Percentiles rank a stretch among this genome's conserved stretches.
Evolutionary conservation across 345 rosid species (phyloP).

Genomic region (Gossypium sturtianum): DNA sequence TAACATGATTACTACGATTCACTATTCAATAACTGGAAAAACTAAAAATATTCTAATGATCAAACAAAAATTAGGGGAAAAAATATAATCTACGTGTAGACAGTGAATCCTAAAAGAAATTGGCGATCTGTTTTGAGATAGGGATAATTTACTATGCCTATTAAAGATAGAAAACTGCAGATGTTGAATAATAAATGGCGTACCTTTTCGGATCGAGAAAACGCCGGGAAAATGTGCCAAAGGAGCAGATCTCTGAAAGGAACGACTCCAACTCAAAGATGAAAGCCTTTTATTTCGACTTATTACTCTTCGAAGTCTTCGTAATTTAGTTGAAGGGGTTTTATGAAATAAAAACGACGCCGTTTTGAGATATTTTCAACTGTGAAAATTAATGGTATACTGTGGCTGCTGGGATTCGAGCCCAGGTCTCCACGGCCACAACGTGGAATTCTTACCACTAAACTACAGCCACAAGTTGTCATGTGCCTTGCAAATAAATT

Average conservation of each 20-base stretch:
- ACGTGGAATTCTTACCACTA: slow-evolving; percentile 85
- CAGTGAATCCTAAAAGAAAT: not conserved
- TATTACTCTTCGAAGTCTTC: not conserved
- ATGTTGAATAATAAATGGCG: not conserved
- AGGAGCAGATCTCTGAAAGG: not conserved
- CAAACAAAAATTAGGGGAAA: not conserved
- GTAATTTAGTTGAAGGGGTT: not conserved
- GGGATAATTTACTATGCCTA: not conserved
- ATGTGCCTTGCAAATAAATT: rapidly evolving
- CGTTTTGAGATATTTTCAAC: not conserved
- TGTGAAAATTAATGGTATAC: not conserved
- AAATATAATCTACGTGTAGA: not conserved
- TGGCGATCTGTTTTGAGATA: not conserved
- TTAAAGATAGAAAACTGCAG: not conserved
- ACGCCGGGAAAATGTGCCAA: not conserved
- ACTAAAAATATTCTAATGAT: not conserved
- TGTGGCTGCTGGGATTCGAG: slow-evolving; percentile 95
- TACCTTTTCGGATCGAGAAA: not conserved
- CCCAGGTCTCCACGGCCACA: slow-evolving; percentile 95
- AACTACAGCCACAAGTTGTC: slow-evolving; percentile 50
- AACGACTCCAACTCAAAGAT: not conserved
- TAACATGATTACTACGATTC: not conserved
- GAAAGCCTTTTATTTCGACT: not conserved
- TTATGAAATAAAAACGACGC: not conserved
- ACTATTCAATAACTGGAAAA: not conserved